Conservation (phyloP, 306 rosid genomes). For the Arachis hypogaea region DNA sequence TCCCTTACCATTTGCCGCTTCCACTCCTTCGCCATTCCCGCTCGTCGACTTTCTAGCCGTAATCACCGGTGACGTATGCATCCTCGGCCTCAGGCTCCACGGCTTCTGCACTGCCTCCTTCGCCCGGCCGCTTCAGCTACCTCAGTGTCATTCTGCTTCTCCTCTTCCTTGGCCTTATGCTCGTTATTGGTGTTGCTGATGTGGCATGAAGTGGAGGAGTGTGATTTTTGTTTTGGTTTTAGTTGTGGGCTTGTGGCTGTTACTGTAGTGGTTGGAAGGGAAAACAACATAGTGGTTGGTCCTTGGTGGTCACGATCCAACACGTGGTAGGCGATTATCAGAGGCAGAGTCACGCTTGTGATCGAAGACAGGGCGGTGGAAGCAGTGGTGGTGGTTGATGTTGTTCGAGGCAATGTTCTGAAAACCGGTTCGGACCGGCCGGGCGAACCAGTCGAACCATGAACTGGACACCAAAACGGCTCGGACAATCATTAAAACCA, state of each 20-base stretch:
- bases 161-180: conserved; percentile 31
- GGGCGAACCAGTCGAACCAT: no score
- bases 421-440: no score
- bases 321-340: conserved; percentile 43
- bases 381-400: no score
- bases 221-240: conserved; percentile 7
- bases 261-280: conserved; percentile 24
- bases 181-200: conserved; percentile 31
- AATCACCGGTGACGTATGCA: conserved; percentile 44
- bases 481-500: no score
- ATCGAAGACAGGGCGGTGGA: no score
- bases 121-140: conserved; percentile 32
- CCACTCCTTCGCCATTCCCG: conserved; percentile 49
- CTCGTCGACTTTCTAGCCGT: conserved; percentile 42
- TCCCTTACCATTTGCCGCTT: conserved; percentile 34
- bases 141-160: conserved; percentile 38
- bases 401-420: no score
- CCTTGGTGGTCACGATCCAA: conserved; percentile 69
- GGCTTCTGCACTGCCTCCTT: conserved; percentile 53
- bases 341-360: neutral
- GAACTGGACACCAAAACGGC: no score
- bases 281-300: conserved; percentile 57
- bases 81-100: conserved; percentile 80
- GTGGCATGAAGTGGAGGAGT: neutral
- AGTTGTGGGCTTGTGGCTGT: no score